Evolutionary conservation across 1,139 yeast genomes (phyloP), one percentile per base, ranked within the genome.

Genomic region (Debaryomyces udenii): DNA sequence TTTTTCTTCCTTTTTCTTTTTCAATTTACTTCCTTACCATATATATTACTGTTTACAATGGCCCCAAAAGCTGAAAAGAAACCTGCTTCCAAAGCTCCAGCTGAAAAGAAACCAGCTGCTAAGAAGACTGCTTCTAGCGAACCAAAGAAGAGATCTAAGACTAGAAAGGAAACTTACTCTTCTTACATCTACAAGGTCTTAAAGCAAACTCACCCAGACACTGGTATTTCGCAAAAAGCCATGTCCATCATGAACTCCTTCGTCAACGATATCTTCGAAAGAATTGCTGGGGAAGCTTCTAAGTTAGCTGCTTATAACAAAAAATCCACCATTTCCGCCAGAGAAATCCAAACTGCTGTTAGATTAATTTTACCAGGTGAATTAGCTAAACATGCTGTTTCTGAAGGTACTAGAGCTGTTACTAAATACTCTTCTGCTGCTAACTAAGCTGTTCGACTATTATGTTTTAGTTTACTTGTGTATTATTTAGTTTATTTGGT

Each of bases 401-500:
- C 96, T 61, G 98, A 91, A 78, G 98, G 98, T 82, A 91, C 98
- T 62, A 90, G 97, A 86, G 96, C 99, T 73, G 98, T 93, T 64
- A 90, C 98, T 73, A 93, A 91, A 83, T 91, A 91, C 84, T 89
- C 97, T 63, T 87, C 96, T 65, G 83, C 89, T 61, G 77, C 83
- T 58, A 66, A 66, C 61, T 72, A 70, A 55, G 52, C 46, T 45
- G 38, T 41, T 29, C 33, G 31, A 34, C 23, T 38, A 29, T 29
- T 31, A 26, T 7, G 28, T 30, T 35, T 37, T 37, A 40, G 37
- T 37, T 40, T 37, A 28, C 40, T 40, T 27, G 22, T 41, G 44
- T 41, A 41, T 41, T 41, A 41, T 41, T 41, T 41, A 41, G 44
- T 41, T 37, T 37, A 20, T 33, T 41, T 37, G 31, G 32, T 28